Conservation (phyloP, 768 basidiomycete species). For the Termitomyces sp. region DNA sequence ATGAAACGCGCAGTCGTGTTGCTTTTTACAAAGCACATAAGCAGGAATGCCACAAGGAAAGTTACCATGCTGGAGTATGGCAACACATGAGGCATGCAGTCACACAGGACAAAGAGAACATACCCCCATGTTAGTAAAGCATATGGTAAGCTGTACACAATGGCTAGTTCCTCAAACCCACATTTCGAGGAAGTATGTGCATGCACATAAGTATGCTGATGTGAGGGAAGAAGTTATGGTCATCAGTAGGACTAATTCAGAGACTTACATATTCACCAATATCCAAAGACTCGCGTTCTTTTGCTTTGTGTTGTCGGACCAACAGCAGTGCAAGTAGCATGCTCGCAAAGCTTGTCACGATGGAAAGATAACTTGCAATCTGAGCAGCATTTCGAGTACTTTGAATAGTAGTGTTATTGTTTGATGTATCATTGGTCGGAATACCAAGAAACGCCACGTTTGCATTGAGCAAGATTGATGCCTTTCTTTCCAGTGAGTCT, state of each 20-base stretch:
- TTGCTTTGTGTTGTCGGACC: constrained; percentile 34
- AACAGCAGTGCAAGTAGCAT: constrained; percentile 41
- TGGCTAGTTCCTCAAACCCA: constrained; percentile 1
- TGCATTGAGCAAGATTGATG: constrained; percentile 43
- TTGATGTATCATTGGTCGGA: constrained; percentile 31
- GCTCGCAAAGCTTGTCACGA: constrained; percentile 34
- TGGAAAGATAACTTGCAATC: constrained; percentile 39
- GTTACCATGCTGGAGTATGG: neutral
- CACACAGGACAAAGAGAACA: neutral
- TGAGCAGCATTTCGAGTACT: constrained; percentile 23
- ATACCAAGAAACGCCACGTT: constrained; percentile 48
- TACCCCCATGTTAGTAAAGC: constrained; percentile 7
- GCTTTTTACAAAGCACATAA: constrained; percentile 1
- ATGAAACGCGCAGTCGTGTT: neutral
- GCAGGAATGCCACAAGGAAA: constrained; percentile 1
- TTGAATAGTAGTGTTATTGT: constrained; percentile 15
- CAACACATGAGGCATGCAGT: neutral
- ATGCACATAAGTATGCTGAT: neutral
- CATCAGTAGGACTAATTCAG: neutral
- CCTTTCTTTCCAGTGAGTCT: constrained; percentile 33
- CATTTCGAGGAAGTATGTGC: constrained; percentile 1
- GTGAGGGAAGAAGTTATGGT: neutral
- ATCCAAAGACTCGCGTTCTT: constrained; percentile 21
- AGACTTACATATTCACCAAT: constrained; percentile 2
- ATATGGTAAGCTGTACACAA: constrained; percentile 7